These are phyloP conservation scores for Nakazawaea wyomingensis DNA, from an alignment of 805 yeast genomes.

Conservation along the genomic window DNA sequence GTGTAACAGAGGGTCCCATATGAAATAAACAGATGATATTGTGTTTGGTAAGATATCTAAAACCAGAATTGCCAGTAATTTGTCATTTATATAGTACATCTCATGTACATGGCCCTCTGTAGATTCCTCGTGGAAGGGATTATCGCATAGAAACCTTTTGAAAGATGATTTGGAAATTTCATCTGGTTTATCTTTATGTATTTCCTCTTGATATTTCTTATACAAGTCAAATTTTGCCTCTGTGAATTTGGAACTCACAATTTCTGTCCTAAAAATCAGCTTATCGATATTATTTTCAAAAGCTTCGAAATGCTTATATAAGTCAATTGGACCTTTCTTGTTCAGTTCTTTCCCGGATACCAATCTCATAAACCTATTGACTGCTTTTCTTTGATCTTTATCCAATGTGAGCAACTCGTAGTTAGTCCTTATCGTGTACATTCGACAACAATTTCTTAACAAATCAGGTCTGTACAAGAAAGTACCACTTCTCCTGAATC, in stretches of 20 bases:
- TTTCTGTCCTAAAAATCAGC: slow-evolving; percentile 30
- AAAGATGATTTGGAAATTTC: slow-evolving; percentile 35
- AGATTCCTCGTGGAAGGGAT: slow-evolving; percentile 44
- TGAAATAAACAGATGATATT: slow-evolving; percentile 78
- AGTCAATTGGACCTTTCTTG: slow-evolving; percentile 14
- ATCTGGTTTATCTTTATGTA: slow-evolving; percentile 60
- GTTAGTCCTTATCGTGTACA: slow-evolving; percentile 70
- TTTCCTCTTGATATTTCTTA: slow-evolving; percentile 60
- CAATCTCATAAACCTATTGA: slow-evolving; percentile 53
- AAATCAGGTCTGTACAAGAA: slow-evolving; percentile 57
- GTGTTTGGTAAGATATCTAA: slow-evolving; percentile 72
- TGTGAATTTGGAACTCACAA: slow-evolving; percentile 49
- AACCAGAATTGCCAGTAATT: slow-evolving; percentile 70
- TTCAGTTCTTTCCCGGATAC: slow-evolving; percentile 21
- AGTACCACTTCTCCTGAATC: slow-evolving; percentile 75
- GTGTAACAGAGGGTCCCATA: slow-evolving; percentile 80
- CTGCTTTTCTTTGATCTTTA: slow-evolving; percentile 64
- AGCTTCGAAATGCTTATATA: slow-evolving; percentile 14
- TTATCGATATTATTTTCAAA: slow-evolving; percentile 15
- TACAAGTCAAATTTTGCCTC: slow-evolving; percentile 59
- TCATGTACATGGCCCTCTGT: slow-evolving; percentile 68
- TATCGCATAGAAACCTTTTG: slow-evolving; percentile 59
- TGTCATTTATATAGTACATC: slow-evolving; percentile 59
- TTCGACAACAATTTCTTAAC: slow-evolving; percentile 69
- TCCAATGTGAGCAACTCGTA: slow-evolving; percentile 36